Evolutionary conservation across 1,284 basidiomycete genomes (phyloP).

Genomic region (Meira nashicola): DNA sequence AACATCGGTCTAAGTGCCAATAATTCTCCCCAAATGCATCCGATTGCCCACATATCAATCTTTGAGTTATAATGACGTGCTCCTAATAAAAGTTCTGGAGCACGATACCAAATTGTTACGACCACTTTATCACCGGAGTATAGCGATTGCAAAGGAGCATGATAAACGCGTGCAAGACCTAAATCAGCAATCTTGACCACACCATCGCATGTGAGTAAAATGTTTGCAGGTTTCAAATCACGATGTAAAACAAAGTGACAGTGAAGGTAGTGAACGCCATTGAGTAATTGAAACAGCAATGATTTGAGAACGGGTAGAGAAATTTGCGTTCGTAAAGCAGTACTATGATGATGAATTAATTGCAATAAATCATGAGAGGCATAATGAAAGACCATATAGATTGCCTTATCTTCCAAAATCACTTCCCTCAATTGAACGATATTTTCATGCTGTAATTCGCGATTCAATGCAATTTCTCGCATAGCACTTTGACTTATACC

Average conservation of each 20-base stretch:
- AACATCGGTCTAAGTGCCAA: slow-evolving; percentile 91
- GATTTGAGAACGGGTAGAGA: slow-evolving; percentile 78
- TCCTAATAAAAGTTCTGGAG: slow-evolving; percentile 87
- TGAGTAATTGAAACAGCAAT: slow-evolving; percentile 89
- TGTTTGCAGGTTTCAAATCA: slow-evolving; percentile 98
- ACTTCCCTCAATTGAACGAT: slow-evolving; percentile 87
- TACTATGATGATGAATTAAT: slow-evolving; percentile 95
- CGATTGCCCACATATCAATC: slow-evolving; percentile 97
- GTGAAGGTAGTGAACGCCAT: slow-evolving; percentile 90
- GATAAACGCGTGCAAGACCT: slow-evolving; percentile 81
- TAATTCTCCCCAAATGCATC: slow-evolving; percentile 93
- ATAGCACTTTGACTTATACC: slow-evolving; percentile 97
- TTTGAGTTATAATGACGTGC: slow-evolving; percentile 95
- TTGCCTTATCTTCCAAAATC: slow-evolving; percentile 89
- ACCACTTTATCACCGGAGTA: slow-evolving; percentile 86
- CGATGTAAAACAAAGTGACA: slow-evolving; percentile 87
- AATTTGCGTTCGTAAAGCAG: slow-evolving; percentile 73
- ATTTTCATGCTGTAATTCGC: slow-evolving; percentile 89
- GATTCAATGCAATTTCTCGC: slow-evolving; percentile 90
- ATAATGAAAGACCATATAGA: slow-evolving; percentile 90
- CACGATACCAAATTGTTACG: slow-evolving; percentile 98
- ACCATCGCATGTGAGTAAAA: slow-evolving; percentile 81
- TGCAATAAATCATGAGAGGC: slow-evolving; percentile 86
- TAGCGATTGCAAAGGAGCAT: slow-evolving; percentile 77
- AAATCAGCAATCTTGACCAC: slow-evolving; percentile 97